A percentile compares a stretch with the other conserved stretches of the same genome.
Evolutionary conservation across 768 basidiomycete genomes (phyloP).

Genomic region (Multifurca ochricompacta): DNA sequence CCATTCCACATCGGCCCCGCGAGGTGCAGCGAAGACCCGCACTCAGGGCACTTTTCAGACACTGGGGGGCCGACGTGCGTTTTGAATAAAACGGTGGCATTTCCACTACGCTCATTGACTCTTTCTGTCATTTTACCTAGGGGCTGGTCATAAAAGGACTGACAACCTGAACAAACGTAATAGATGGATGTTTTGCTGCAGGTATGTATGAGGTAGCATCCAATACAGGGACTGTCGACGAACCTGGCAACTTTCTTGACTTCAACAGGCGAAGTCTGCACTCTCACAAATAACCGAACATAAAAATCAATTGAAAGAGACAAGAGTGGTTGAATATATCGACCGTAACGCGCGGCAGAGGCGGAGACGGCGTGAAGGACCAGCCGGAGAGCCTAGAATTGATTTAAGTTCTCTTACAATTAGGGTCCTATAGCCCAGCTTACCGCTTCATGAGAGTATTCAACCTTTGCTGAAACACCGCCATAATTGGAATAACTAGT

Average conservation of each 20-base stretch:
- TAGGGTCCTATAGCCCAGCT: constrained; percentile 23
- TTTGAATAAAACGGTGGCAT: constrained; percentile 61
- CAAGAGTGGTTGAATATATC: constrained; percentile 81
- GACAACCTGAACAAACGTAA: constrained; percentile 80
- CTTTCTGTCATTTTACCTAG: constrained; percentile 69
- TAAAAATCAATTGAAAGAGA: constrained; percentile 97
- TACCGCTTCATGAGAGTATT: constrained; percentile 92
- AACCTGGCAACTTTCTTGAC: constrained; percentile 81
- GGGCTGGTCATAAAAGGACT: constrained; percentile 75
- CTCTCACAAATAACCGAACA: constrained; percentile 80
- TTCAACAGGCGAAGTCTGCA: constrained; percentile 65
- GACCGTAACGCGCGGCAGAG: constrained; percentile 86
- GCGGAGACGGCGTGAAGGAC: constrained; percentile 82
- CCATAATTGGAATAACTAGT: constrained; percentile 91
- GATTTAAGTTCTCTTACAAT: constrained; percentile 3
- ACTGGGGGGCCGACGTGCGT: constrained; percentile 62
- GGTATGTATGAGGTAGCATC: neutral
- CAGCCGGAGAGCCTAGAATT: constrained; percentile 76
- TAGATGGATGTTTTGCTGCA: constrained; percentile 77
- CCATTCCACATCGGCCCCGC: constrained; percentile 98
- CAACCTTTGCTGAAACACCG: constrained; percentile 81
- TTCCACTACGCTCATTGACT: constrained; percentile 45
- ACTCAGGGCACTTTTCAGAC: constrained; percentile 69
- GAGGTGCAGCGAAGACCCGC: constrained; percentile 70
- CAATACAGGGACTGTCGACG: constrained; percentile 24